These are phyloP conservation scores for Candida rishiriensis DNA, from an alignment of 805 yeast species.

Conservation along the genomic window DNA sequence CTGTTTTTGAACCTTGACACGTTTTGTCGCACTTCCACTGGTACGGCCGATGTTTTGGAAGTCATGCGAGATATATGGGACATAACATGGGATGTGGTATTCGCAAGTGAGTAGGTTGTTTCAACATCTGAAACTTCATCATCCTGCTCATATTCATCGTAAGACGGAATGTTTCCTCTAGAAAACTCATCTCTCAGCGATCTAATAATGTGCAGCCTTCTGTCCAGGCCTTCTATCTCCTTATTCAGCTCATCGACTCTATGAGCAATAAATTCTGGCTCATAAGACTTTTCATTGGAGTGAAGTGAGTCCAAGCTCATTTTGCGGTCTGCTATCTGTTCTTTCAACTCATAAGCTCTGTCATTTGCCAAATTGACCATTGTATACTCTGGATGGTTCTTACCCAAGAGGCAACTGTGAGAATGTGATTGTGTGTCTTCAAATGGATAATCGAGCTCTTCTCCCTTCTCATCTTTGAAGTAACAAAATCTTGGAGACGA, in stretches of 20 bases:
- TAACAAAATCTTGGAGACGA: slow-evolving; percentile 58
- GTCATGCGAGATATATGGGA: slow-evolving; percentile 14
- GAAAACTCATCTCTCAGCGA: slow-evolving; percentile 21
- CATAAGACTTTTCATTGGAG: slow-evolving; percentile 1
- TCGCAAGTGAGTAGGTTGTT: slow-evolving; percentile 10
- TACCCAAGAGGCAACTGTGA: slow-evolving; percentile 61
- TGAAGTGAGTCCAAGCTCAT: slow-evolving; percentile 21
- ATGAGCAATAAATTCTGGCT: slow-evolving; percentile 4
- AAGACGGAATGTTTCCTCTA: slow-evolving; percentile 24
- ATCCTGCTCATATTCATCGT: slow-evolving; percentile 21
- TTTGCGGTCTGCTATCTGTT: slow-evolving; percentile 31
- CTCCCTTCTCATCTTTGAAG: slow-evolving; percentile 45
- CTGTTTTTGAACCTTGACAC: slow-evolving; percentile 45
- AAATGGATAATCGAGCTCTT: slow-evolving; percentile 49
- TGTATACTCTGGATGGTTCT: slow-evolving; percentile 50
- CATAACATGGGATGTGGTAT: slow-evolving; percentile 9
- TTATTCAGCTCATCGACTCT: slow-evolving; percentile 20
- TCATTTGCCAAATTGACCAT: slow-evolving; percentile 42
- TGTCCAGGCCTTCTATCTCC: slow-evolving; percentile 29
- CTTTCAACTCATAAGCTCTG: slow-evolving; percentile 36
- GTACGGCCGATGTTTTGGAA: slow-evolving; percentile 11
- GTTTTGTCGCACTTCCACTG: slow-evolving; percentile 31
- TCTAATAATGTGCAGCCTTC: slow-evolving; percentile 22
- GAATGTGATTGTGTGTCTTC: slow-evolving; percentile 49
- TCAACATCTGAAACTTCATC: slow-evolving; percentile 20